phyloP scores from a whole-genome alignment of 1,139 yeast species.

The Saccharomyces uvarum region DNA sequence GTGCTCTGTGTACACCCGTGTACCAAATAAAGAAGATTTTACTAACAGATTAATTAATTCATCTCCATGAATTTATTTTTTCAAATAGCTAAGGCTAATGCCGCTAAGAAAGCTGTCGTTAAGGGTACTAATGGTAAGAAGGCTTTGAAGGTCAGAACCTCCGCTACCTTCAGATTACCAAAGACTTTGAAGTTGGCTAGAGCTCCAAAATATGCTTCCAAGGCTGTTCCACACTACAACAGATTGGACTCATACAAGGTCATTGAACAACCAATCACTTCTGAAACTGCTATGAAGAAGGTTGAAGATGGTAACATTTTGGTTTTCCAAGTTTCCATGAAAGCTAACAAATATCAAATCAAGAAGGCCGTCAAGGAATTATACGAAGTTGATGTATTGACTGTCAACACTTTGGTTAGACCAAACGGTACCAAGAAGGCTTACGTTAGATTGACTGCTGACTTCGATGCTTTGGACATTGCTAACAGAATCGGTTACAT shows the following conservation, averaged over 20 bases:
- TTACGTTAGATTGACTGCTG: constrained; percentile 97
- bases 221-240: constrained; percentile 94
- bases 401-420: constrained; percentile 94
- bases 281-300: constrained; percentile 99
- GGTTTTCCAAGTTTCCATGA: constrained; percentile 95
- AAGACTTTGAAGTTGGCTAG: constrained; percentile 92
- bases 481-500: constrained; percentile 99
- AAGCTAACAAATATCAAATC: constrained; percentile 97
- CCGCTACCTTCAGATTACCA: constrained; percentile 95
- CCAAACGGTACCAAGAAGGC: constrained; percentile 99
- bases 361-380: constrained; percentile 97
- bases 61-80: not conserved
- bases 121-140: constrained; percentile 94
- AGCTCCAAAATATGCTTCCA: constrained; percentile 91
- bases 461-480: constrained; percentile 98
- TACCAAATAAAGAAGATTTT: not conserved
- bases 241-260: constrained; percentile 96
- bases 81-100: constrained; percentile 64
- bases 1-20: not conserved
- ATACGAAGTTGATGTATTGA: constrained; percentile 89
- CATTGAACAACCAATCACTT: constrained; percentile 90
- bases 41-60: constrained; percentile 6
- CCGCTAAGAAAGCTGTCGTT: constrained; percentile 98
- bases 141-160: constrained; percentile 88
- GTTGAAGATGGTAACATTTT: constrained; percentile 99